Evolutionary conservation across 2,329 filamentous ascomycete genomes (phyloP).

Genomic region (Cladorrhinum sp.): DNA sequence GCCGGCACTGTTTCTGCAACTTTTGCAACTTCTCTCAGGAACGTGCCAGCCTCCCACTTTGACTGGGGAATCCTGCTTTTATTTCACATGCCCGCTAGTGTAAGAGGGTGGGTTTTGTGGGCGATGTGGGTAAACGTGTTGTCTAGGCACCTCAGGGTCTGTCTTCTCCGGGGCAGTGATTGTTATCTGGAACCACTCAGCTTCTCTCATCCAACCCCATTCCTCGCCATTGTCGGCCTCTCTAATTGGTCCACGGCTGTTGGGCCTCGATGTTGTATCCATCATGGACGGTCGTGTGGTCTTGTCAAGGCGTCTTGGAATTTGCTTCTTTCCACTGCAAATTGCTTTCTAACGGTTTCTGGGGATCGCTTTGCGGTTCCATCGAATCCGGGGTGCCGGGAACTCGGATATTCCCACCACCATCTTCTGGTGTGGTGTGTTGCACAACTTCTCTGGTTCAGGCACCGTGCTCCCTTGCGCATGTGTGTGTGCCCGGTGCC

Average conservation of each 20-base stretch:
- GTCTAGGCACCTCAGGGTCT: not conserved
- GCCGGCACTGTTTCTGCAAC: not conserved
- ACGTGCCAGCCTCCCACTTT: not conserved
- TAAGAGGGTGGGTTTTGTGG: conserved; percentile 19
- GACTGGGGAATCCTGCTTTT: conserved; percentile 18
- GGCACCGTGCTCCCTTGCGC: not conserved
- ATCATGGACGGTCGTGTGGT: not conserved
- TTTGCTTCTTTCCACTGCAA: not conserved
- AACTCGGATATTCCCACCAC: not conserved
- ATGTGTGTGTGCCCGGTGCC: not conserved
- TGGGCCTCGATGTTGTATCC: not conserved
- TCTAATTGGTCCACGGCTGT: not conserved
- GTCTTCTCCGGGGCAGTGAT: not conserved
- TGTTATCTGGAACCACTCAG: not conserved
- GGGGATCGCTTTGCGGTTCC: not conserved
- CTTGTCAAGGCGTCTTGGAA: not conserved
- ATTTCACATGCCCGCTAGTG: conserved; percentile 25
- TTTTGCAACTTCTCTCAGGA: not conserved
- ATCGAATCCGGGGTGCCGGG: not conserved
- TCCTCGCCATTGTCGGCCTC: not conserved
- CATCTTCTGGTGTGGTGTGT: not conserved
- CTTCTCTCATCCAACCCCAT: not conserved
- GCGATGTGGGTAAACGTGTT: not conserved
- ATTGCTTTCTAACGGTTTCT: conserved; percentile 7
- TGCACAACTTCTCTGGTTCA: not conserved